phyloP scores from a whole-genome alignment of 2,329 filamentous ascomycete genomes.

The Fusarium keratoplasticum region DNA sequence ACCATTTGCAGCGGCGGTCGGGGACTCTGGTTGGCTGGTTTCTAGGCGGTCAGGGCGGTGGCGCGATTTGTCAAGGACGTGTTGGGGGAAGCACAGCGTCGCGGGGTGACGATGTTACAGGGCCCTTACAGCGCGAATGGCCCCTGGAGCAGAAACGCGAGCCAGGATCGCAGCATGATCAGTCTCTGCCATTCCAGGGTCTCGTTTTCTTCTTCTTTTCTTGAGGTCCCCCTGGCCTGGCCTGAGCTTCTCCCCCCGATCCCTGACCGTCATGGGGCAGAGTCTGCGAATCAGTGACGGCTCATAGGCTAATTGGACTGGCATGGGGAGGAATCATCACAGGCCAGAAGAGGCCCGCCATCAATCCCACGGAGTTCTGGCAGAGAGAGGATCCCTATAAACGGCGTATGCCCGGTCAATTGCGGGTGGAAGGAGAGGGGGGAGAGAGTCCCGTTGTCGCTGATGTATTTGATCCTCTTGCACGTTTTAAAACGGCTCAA shows the following conservation, averaged over 20 bases:
- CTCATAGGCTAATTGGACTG: constrained; percentile 33
- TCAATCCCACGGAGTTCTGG: not conserved
- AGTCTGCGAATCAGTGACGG: constrained; percentile 22
- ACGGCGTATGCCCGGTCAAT: constrained; percentile 35
- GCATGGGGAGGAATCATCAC: not conserved
- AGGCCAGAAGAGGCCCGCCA: constrained; percentile 6
- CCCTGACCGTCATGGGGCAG: not conserved
- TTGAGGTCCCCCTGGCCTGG: not conserved
- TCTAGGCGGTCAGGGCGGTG: constrained; percentile 39
- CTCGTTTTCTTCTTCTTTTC: constrained; percentile 3
- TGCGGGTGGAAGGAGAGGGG: constrained; percentile 8
- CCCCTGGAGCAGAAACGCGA: constrained; percentile 11
- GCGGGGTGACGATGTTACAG: constrained; percentile 34
- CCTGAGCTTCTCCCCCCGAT: not conserved
- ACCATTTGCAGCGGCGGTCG: constrained; percentile 26
- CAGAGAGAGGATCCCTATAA: constrained; percentile 22
- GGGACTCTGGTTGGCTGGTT: constrained; percentile 26
- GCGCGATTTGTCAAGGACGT: constrained; percentile 25
- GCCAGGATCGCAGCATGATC: constrained; percentile 1
- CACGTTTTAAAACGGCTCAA: constrained; percentile 14
- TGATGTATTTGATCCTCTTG: constrained; percentile 7
- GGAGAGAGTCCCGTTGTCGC: constrained; percentile 2
- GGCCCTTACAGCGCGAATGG: constrained; percentile 17
- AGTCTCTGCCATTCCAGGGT: constrained; percentile 4
- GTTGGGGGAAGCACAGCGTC: constrained; percentile 13